Percentiles rank a stretch among this genome's conserved stretches.
These are phyloP conservation scores for Phytophthora litchii DNA, from an alignment of 352 stramenopile genomes.

Conservation along the genomic window DNA sequence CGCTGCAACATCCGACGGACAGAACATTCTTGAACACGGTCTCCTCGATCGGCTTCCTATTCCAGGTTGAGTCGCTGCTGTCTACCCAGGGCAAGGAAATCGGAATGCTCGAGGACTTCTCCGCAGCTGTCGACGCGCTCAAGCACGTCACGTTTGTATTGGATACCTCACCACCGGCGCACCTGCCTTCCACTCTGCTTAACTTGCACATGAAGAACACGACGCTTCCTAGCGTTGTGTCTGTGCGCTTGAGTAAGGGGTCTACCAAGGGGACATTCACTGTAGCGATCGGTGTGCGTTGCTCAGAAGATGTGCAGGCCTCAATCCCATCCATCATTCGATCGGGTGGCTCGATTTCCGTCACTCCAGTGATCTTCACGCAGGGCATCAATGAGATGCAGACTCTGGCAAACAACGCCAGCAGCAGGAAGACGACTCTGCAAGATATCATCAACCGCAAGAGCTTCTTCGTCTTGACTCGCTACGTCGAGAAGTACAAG, in stretches of 20 bases:
- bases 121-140: slow-evolving; percentile 77
- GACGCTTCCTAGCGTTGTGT: slow-evolving; percentile 73
- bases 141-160: slow-evolving; percentile 72
- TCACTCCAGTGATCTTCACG: slow-evolving; percentile 74
- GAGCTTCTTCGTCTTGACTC: slow-evolving; percentile 60
- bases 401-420: slow-evolving; percentile 76
- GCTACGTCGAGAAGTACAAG: slow-evolving; percentile 72
- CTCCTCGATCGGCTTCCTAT: slow-evolving; percentile 77
- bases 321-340: slow-evolving; percentile 56
- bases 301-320: slow-evolving; percentile 42
- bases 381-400: slow-evolving; percentile 87
- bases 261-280: slow-evolving; percentile 52
- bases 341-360: slow-evolving; percentile 49
- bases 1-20: slow-evolving; percentile 68
- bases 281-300: slow-evolving; percentile 66
- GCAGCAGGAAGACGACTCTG: slow-evolving; percentile 68
- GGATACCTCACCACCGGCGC: slow-evolving; percentile 60
- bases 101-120: slow-evolving; percentile 94
- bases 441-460: slow-evolving; percentile 82
- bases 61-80: slow-evolving; percentile 93
- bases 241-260: slow-evolving; percentile 65
- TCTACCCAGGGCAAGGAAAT: slow-evolving; percentile 95
- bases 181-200: slow-evolving; percentile 71
- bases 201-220: slow-evolving; percentile 83
- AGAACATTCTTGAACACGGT: slow-evolving; percentile 64